Conservation (phyloP, 23 red algal species). For the Cyanidiococcus yangmingshanensis region DNA sequence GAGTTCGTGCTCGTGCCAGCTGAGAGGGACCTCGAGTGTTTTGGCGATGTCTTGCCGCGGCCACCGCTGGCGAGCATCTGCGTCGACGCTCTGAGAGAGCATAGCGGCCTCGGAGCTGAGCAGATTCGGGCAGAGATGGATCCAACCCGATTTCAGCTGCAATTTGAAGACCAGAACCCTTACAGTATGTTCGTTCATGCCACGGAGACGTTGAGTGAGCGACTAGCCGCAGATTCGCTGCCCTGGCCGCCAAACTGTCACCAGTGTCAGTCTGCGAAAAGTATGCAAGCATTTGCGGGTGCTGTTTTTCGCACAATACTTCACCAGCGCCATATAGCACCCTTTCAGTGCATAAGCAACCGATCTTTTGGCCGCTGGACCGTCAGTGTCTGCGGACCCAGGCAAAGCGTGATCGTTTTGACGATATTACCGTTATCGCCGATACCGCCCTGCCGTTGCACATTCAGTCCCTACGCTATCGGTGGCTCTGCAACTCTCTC, state of each 20-base stretch:
- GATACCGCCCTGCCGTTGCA: neutral
- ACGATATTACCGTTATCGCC: neutral
- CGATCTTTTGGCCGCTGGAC: neutral
- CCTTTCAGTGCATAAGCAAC: neutral
- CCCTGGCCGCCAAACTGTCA: neutral
- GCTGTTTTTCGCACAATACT: slow-evolving; percentile 6
- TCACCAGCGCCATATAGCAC: neutral
- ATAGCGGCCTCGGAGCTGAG: neutral
- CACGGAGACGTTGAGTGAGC: neutral
- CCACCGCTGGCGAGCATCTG: neutral
- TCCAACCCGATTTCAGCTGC: neutral
- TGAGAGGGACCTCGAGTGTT: neutral
- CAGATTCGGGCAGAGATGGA: neutral
- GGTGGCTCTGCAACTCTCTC: neutral
- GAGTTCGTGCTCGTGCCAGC: slow-evolving; percentile 5
- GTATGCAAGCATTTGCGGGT: neutral
- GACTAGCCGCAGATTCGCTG: neutral
- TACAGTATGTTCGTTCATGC: neutral
- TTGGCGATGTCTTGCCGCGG: slow-evolving; percentile 10
- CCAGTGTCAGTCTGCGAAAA: neutral
- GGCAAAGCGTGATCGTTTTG: neutral
- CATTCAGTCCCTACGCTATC: neutral
- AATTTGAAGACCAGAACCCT: neutral
- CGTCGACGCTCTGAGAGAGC: neutral
- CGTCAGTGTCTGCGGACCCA: neutral